Evolutionary conservation across 345 rosid species (phyloP).

Genomic region (Cochlearia excelsa): DNA sequence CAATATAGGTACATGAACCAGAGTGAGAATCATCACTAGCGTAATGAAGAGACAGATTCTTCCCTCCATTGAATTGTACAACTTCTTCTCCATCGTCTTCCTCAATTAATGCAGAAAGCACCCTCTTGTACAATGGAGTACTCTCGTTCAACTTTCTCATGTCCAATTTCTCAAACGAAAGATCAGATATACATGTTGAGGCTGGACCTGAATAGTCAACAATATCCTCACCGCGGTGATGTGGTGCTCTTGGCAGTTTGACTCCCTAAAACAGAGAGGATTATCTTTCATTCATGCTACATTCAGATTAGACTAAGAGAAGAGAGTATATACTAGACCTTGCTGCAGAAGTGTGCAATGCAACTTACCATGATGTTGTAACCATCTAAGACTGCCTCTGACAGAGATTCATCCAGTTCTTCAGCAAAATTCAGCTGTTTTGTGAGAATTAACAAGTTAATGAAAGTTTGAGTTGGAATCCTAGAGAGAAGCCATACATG

Average conservation of each 20-base stretch:
- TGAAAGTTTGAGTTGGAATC: constrained; percentile 8
- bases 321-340: constrained; percentile 13
- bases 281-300: constrained; percentile 11
- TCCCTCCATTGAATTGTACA: constrained; percentile 57
- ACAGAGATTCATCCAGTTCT: constrained; percentile 67
- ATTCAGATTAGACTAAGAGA: constrained; percentile 9
- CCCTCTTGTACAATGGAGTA: constrained; percentile 75
- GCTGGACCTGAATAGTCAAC: constrained; percentile 43
- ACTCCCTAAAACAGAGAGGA: constrained; percentile 42
- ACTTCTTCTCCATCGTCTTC: constrained; percentile 88
- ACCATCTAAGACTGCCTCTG: constrained; percentile 52
- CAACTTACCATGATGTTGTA: constrained; percentile 52
- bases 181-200: constrained; percentile 39
- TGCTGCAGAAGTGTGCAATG: constrained; percentile 13
- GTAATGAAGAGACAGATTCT: constrained; percentile 70
- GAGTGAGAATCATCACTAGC: constrained; percentile 97
- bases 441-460: constrained; percentile 22
- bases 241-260: constrained; percentile 41
- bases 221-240: constrained; percentile 41
- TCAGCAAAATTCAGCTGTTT: constrained; percentile 63
- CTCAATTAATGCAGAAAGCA: constrained; percentile 89
- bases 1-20: constrained; percentile 87
- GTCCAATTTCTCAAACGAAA: constrained; percentile 48
- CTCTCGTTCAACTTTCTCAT: constrained; percentile 55
- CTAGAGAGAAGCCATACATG: constrained; percentile 11